A percentile compares a stretch with the other conserved stretches of the same genome.
phyloP scores from a whole-genome alignment of 2,329 filamentous ascomycete genomes.

The Mariannaea sp. region DNA sequence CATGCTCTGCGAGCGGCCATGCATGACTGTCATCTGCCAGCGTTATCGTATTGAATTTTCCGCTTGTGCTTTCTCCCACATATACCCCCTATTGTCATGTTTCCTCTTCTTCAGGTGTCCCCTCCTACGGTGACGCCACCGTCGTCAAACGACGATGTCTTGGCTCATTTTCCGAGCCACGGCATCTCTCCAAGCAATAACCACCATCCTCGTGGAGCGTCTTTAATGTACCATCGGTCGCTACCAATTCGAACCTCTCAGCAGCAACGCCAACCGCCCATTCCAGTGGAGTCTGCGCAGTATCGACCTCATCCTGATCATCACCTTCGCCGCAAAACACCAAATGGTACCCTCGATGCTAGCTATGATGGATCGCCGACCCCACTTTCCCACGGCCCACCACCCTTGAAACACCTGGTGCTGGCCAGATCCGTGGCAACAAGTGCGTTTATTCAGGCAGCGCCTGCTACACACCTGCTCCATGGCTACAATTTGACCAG shows the following conservation, averaged over 20 bases:
- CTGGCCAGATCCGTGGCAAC: conserved; percentile 58
- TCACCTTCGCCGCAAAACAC: conserved; percentile 87
- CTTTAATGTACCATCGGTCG: conserved; percentile 33
- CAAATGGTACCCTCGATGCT: conserved; percentile 88
- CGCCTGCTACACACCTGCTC: conserved; percentile 21
- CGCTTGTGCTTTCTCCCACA: conserved; percentile 32
- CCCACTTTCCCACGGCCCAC: conserved; percentile 73
- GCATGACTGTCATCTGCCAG: conserved; percentile 41
- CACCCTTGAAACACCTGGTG: conserved; percentile 82
- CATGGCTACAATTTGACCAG: conserved; percentile 19
- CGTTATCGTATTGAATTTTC: conserved; percentile 35
- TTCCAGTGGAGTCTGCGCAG: conserved; percentile 18
- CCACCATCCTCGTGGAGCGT: conserved; percentile 39
- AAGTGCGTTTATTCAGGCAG: conserved; percentile 23
- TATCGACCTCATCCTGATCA: conserved; percentile 62
- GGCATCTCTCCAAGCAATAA: conserved; percentile 24
- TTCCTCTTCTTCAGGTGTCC: conserved; percentile 58
- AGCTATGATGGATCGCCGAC: conserved; percentile 86
- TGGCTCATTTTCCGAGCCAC: conserved; percentile 31
- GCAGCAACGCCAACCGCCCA: conserved; percentile 28
- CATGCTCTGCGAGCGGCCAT: conserved; percentile 51
- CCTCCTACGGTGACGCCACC: conserved; percentile 54
- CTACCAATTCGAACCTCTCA: conserved; percentile 44
- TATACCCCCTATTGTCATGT: conserved; percentile 47
- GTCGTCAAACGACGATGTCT: conserved; percentile 46